phyloP scores from a whole-genome alignment of 768 basidiomycete species.

The Lepiota venenata region DNA sequence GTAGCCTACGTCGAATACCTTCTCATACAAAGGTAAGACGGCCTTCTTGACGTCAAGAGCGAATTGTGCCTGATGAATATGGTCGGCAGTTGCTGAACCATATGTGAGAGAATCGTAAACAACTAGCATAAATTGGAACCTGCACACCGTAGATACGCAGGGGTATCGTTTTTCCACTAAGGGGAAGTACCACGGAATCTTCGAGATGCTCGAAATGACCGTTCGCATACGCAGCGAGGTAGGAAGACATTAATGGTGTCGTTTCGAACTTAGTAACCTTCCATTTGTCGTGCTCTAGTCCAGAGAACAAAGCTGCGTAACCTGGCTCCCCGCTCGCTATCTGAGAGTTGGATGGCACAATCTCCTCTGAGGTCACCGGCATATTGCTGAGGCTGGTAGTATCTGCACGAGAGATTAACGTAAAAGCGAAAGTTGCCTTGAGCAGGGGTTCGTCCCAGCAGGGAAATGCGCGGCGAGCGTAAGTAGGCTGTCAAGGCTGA shows the following conservation, averaged over 20 bases:
- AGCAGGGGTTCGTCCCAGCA: slow-evolving; percentile 93
- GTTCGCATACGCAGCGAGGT: slow-evolving; percentile 86
- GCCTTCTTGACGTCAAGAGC: slow-evolving; percentile 83
- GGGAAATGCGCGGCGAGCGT: slow-evolving; percentile 78
- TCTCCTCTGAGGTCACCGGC: slow-evolving; percentile 61
- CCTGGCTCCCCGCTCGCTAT: slow-evolving; percentile 30
- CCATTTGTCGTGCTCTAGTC: slow-evolving; percentile 46
- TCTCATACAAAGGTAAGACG: slow-evolving; percentile 87
- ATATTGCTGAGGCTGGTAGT: slow-evolving; percentile 87
- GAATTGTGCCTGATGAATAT: slow-evolving; percentile 81
- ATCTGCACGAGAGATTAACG: slow-evolving; percentile 71
- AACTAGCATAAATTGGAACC: not conserved
- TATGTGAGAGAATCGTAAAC: not conserved
- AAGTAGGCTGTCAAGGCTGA: slow-evolving; percentile 58
- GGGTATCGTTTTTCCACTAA: slow-evolving; percentile 78
- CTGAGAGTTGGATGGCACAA: slow-evolving; percentile 31
- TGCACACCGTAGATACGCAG: slow-evolving; percentile 79
- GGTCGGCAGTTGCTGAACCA: slow-evolving; percentile 67
- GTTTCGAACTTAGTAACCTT: slow-evolving; percentile 78
- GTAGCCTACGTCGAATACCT: slow-evolving; percentile 88
- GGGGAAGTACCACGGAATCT: slow-evolving; percentile 70
- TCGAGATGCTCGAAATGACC: slow-evolving; percentile 75
- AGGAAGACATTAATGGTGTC: slow-evolving; percentile 86
- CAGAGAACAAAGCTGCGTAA: slow-evolving; percentile 4
- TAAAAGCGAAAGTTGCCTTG: slow-evolving; percentile 79